Base-by-base conservation (phyloP, 352 stramenopile genomes). In the Thalassiosira pacifica region DNA sequence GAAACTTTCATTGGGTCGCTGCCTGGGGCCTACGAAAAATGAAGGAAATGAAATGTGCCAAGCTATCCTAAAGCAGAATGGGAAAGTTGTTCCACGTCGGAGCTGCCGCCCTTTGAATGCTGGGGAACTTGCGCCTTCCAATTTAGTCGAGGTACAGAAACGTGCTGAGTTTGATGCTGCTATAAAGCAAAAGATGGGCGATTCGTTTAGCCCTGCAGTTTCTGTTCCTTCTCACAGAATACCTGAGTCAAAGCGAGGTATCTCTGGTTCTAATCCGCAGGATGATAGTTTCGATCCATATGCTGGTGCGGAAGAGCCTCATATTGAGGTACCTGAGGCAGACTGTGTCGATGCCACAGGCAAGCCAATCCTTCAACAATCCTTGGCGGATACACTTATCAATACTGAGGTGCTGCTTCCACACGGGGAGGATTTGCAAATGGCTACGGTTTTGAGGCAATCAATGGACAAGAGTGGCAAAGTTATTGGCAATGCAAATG, bases 41-140 rank as follows among this genome's bases (percentile, higher is more conserved):
- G 63, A 76, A 66, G 70, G 78, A n/a, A 81, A 85, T 71, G 69
- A 40, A 22, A 89, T 89, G 78, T 13, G 48, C 8, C 65, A 77
- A 29, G 72, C 45, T 64, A 76, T 84, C 22, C 22, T 87, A 2
- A 86, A 84, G 32, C 5, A 26, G 32, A 85, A 90, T 71, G 79
- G 79, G 0, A 64, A 79, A 24, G 68, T 90, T 0, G 71, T 90
- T 29, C 61, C 68, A 18, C 74, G 74, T 19, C 59, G 60, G 5
- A 67, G 72, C 9, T 22, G 76, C 42, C 72, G 76, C 29, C 24
- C 26, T 0, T 40, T 88, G 0, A 66, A 19, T 6, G 26, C 63
- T 48, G 53, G 22, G n/a, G 68, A 88, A 64, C 24, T 73, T 27
- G 42, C 65, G 37, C 32, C 22, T 27, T 45, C 53, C 24, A 69